phyloP scores from a whole-genome alignment of 108 stramenopile species.

The Pseudonitzschia pungens region DNA sequence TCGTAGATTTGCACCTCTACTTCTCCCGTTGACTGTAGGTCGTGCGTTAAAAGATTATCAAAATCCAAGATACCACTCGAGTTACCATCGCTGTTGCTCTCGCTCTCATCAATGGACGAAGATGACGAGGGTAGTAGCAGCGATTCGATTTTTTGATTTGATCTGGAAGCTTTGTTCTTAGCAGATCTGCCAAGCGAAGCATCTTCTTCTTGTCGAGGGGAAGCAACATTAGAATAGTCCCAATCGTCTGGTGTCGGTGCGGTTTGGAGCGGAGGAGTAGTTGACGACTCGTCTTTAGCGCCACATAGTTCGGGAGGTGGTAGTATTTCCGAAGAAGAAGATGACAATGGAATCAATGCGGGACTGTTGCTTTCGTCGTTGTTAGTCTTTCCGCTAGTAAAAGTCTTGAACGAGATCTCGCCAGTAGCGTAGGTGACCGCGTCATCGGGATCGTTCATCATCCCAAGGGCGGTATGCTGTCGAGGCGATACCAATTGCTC shows the following conservation, averaged over 20 bases:
- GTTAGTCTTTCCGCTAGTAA: neutral
- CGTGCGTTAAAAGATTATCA: neutral
- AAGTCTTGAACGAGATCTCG: neutral
- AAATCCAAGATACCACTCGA: neutral
- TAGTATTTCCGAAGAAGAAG: too few relatives aligned
- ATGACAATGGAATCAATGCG: too few relatives aligned
- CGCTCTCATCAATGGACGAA: neutral
- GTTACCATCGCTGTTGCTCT: neutral
- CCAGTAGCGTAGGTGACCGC: neutral
- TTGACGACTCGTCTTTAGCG: too few relatives aligned
- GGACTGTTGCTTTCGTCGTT: neutral
- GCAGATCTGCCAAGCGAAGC: too few relatives aligned
- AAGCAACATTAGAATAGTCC: too few relatives aligned
- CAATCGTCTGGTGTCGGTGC: too few relatives aligned
- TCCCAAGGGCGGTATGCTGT: neutral
- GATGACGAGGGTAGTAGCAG: neutral
- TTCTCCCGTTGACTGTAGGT: neutral
- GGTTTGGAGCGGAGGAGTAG: too few relatives aligned
- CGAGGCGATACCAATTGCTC: neutral
- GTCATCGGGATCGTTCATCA: neutral
- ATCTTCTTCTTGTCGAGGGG: too few relatives aligned
- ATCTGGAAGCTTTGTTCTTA: too few relatives aligned
- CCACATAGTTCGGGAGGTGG: too few relatives aligned
- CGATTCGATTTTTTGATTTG: too few relatives aligned
- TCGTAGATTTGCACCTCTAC: neutral